phyloP scores from a whole-genome alignment of 257 asterid species.

The Verbascum thapsus region DNA sequence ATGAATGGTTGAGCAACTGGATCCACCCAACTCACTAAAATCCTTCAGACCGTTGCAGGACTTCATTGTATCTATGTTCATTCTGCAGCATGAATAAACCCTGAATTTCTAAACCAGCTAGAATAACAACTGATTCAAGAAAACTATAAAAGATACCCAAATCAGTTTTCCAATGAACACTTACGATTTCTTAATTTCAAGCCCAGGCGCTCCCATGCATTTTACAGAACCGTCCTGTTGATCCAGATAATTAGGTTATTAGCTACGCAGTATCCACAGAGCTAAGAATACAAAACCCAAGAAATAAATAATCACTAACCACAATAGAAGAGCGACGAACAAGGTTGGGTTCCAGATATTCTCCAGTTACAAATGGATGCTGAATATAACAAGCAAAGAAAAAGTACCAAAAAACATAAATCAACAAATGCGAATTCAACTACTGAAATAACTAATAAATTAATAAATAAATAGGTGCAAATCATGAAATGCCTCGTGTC shows the following conservation, averaged over 20 bases:
- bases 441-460: too few species aligned
- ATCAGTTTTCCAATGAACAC: slow-evolving; percentile 29
- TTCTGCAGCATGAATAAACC: slow-evolving; percentile 46
- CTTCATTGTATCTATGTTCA: slow-evolving; percentile 48
- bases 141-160: slow-evolving; percentile 1
- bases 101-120: slow-evolving; percentile 22
- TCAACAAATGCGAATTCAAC: too few species aligned
- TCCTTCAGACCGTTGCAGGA: slow-evolving; percentile 62
- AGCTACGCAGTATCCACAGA: neutral
- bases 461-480: too few species aligned
- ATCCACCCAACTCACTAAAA: slow-evolving; percentile 37
- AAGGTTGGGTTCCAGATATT: slow-evolving; percentile 52
- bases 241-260: slow-evolving; percentile 27
- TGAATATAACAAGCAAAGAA: slow-evolving; percentile 40
- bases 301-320: slow-evolving; percentile 47
- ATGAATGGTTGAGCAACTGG: too few species aligned
- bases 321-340: slow-evolving; percentile 43
- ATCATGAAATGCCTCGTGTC: too few species aligned
- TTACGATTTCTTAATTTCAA: slow-evolving; percentile 57
- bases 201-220: slow-evolving; percentile 43
- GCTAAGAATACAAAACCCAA: slow-evolving; percentile 23
- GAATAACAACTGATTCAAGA: slow-evolving; percentile 20
- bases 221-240: slow-evolving; percentile 54
- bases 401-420: too few species aligned
- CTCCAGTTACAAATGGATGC: slow-evolving; percentile 85